Percentiles rank a stretch among this genome's conserved stretches.
Conservation (phyloP, 2,329 filamentous ascomycete genomes). For the Talaromyces sp. region DNA sequence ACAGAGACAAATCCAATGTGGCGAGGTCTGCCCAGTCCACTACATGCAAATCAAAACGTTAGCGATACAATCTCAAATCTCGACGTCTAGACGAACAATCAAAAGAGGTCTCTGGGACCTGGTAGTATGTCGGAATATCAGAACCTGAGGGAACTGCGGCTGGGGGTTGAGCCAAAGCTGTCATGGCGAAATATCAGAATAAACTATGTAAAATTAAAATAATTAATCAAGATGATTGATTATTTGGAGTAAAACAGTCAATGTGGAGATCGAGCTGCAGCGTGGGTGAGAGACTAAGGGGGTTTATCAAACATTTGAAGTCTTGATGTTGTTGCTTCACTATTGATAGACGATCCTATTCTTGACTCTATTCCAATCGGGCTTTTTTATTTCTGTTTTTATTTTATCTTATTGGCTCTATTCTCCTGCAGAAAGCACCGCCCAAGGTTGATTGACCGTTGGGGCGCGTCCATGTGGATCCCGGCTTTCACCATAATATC, state of each 20-base stretch:
- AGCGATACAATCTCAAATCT: background rate
- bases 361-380: constrained; percentile 2
- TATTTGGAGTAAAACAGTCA: background rate
- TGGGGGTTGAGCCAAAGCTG: background rate
- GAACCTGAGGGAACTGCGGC: background rate
- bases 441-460: background rate
- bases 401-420: background rate
- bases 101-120: constrained; percentile 7
- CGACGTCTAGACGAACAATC: constrained; percentile 3
- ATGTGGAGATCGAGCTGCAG: background rate
- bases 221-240: background rate
- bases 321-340: background rate
- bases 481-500: constrained; percentile 16
- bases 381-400: background rate
- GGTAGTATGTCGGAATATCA: constrained; percentile 1
- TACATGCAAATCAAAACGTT: constrained; percentile 4
- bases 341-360: background rate
- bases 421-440: background rate
- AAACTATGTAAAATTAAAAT: background rate
- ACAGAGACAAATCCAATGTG: constrained; percentile 51
- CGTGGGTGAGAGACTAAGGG: background rate
- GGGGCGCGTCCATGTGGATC: background rate
- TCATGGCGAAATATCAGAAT: background rate
- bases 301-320: background rate
- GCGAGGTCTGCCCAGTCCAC: constrained; percentile 49